Evolutionary conservation across 2,329 filamentous ascomycete genomes (phyloP).

Genomic region (Colletotrichum musae): DNA sequence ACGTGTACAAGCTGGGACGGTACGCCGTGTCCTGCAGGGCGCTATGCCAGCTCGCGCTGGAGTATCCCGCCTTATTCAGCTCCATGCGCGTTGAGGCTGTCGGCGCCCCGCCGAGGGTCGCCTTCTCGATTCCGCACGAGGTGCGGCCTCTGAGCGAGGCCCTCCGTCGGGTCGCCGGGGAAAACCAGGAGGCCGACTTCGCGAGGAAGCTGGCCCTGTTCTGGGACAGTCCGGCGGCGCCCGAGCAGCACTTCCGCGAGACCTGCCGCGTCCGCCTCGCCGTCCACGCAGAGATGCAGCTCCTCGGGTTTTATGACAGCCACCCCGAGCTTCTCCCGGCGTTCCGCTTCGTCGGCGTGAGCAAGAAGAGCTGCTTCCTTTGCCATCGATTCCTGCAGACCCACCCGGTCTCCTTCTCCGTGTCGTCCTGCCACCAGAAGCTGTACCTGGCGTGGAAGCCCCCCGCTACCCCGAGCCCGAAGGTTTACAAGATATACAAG

Average conservation of each 20-base stretch:
- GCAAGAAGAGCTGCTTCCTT: conserved; percentile 11
- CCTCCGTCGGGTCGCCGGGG: conserved; percentile 1
- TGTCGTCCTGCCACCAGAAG: conserved; percentile 17
- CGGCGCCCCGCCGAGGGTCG: not conserved
- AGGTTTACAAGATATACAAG: conserved; percentile 8
- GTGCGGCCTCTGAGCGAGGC: not conserved
- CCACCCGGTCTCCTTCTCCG: not conserved
- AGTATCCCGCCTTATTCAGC: conserved; percentile 6
- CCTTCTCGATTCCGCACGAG: not conserved
- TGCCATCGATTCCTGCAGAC: not conserved
- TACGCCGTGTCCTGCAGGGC: conserved; percentile 12
- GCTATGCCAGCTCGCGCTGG: conserved; percentile 1
- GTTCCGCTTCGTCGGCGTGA: not conserved
- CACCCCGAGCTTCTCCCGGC: not conserved
- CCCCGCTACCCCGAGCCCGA: not conserved
- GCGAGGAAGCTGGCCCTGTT: conserved; percentile 3
- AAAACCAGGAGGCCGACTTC: not conserved
- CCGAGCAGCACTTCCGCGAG: conserved; percentile 1
- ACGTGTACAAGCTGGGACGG: conserved; percentile 14
- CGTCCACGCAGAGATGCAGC: conserved; percentile 20
- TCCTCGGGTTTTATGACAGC: conserved; percentile 9
- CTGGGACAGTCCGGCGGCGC: not conserved
- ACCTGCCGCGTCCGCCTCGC: conserved; percentile 12
- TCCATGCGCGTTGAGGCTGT: conserved; percentile 9
- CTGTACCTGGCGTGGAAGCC: conserved; percentile 9